These are phyloP conservation scores for Rhynchospora breviuscula DNA, from an alignment of 176 grass and related monocot species.

Conservation along the genomic window DNA sequence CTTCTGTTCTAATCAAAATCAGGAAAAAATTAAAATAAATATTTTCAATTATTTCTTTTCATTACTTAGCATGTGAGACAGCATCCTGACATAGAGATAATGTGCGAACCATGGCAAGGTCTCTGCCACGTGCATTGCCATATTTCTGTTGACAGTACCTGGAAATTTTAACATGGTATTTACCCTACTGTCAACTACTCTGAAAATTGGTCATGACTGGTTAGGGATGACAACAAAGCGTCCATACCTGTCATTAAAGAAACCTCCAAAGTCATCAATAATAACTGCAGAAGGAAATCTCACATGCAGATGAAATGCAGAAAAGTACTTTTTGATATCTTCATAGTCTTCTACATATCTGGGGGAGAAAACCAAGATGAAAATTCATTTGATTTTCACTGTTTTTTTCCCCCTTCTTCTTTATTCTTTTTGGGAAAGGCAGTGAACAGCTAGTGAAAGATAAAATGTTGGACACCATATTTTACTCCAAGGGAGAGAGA, in stretches of 20 bases:
- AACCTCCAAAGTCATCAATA: constrained; percentile 83
- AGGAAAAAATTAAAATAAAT: not conserved
- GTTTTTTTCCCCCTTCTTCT: not conserved
- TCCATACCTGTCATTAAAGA: constrained; percentile 58
- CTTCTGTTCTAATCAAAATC: not conserved
- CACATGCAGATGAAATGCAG: constrained; percentile 78
- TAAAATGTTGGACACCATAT: not conserved
- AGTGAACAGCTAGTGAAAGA: not conserved
- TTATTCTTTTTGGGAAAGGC: not conserved
- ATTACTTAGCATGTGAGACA: constrained; percentile 75
- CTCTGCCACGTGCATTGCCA: constrained; percentile 65
- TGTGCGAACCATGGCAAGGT: constrained; percentile 60
- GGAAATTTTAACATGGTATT: constrained; percentile 32
- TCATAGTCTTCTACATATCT: constrained; percentile 77
- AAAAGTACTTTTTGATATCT: constrained; percentile 67
- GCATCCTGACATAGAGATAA: constrained; percentile 81
- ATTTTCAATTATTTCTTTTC: constrained; percentile 23
- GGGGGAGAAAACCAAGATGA: not conserved
- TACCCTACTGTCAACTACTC: not conserved
- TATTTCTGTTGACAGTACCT: constrained; percentile 82
- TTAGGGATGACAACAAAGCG: not conserved
- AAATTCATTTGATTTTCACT: not conserved
- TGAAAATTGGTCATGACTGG: not conserved
- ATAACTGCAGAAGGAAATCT: constrained; percentile 64
- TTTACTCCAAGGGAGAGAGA: no score